phyloP scores from a whole-genome alignment of 139 green algal species.

The Medakamo hakoo region DNA sequence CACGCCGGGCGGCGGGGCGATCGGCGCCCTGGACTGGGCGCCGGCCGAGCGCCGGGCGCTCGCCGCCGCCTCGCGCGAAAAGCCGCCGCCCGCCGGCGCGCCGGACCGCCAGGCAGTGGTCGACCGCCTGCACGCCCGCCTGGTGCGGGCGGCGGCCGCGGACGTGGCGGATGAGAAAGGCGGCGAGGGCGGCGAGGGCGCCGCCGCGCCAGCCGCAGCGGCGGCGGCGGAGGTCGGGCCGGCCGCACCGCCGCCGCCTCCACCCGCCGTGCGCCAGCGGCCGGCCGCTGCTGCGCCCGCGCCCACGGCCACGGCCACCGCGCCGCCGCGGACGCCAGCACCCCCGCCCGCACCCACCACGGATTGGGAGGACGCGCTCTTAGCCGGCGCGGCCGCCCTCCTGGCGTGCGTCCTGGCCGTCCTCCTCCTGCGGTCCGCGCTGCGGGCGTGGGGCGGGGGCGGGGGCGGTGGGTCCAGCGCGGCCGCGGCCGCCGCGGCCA shows the following conservation, averaged over 20 bases:
- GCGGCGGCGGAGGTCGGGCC: not conserved
- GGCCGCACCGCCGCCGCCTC: no score
- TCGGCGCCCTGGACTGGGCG: conserved; percentile 75
- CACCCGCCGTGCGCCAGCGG: not conserved
- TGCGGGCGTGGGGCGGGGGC: not conserved
- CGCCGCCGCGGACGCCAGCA: no score
- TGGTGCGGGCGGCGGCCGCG: not conserved
- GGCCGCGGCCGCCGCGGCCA: no score
- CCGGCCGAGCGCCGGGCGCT: conserved; percentile 56
- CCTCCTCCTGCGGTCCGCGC: not conserved
- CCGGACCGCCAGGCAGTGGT: not conserved
- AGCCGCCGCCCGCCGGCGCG: conserved; percentile 32
- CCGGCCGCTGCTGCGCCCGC: no score
- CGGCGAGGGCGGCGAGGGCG: no score
- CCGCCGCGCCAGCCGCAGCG: not conserved
- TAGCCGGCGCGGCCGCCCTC: not conserved
- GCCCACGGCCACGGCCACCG: no score
- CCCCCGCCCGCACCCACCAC: no score
- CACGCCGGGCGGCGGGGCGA: conserved; percentile 69
- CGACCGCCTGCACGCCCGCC: not conserved
- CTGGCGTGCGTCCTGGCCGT: not conserved
- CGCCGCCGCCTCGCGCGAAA: conserved; percentile 35
- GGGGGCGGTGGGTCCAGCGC: no score
- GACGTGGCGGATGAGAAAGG: not conserved
- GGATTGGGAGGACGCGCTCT: not conserved